Evolutionary conservation across 73 alveolate genomes (phyloP), one percentile per base, ranked within the genome.

Genomic region (Paramecium bursaria): DNA sequence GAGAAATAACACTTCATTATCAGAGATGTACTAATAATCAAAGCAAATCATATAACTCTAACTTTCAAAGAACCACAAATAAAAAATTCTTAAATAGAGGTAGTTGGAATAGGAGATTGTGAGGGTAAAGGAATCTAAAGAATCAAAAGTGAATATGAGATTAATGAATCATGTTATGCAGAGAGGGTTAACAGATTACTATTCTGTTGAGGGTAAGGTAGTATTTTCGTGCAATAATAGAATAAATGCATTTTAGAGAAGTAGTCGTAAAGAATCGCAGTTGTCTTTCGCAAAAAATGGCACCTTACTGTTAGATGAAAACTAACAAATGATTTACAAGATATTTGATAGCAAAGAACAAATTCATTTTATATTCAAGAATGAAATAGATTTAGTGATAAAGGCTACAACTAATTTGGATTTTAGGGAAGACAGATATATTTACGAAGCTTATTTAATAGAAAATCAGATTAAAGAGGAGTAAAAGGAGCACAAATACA

Each of bases 361-460:
- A 42, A 67, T 67, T 39, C 82, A 67, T 67, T 67, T 67, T 10
- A 67, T 67, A 9, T 67, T 67, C 15, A 67, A 67, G 44, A 67
- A 67, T 67, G 82, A 67, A 67, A 67, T 67, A 57, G 82, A 67
- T 7, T 42, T 67, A 14, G 44, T 39, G 33, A 67, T 67, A 7
- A 67, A 42, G 9, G 14, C 22, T 1, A 67, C 44, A 67, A 42
- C 60, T 0, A 39, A 42, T 67, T 7, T 21, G 44, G 19, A 19
- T 15, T 67, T 21, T 10, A 67, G 82, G 44, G 82, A 67, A 67
- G 82, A 67, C n/a, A 67, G 44, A 67, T 21, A 67, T 42, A 67
- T 42, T 14, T 67, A 67, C 44, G 82, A 67, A 67, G 82, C 33
- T 15, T 10, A 7, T n/a, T 19, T 67, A 67, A 42, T 39, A 0